Base-by-base conservation (phyloP, 768 basidiomycete genomes). In the Rhizopogon salebrosus region DNA sequence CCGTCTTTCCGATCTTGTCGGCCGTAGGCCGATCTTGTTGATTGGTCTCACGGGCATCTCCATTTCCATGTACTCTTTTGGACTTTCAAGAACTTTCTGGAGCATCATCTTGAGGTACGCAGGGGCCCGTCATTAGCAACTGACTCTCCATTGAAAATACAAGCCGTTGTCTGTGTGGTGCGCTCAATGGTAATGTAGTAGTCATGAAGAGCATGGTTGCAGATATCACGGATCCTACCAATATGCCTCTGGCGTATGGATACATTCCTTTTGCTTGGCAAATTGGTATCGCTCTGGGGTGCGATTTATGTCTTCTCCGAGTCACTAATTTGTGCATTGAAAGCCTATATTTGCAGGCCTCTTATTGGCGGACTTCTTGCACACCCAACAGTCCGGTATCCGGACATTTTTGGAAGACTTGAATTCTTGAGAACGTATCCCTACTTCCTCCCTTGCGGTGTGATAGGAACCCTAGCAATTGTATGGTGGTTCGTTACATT, bases 371-470 rank as follows among this genome's bases (percentile, higher is more conserved):
- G 86, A 1, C 60, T 72, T n/a, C 66, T 87, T n/a, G 77, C 84
- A 13, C 76, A 71, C 29, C 85, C 85, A 6, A 72, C 78, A 49
- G 83, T 85, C 38, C 79, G 77, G 14, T 85, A 84, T 62, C 83
- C 84, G 2, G 57, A 61, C 16, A 49, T 75, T 3, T 87, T 89
- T 51, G 83, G 81, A 51, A 57, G 69, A n/a, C 70, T 68, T 9
- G 56, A 57, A n/a, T 84, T 89, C 61, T 78, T 84, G 76, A 73
- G 71, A 57, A 64, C 73, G 26, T 84, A 82, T 63, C 85, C 85
- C 1, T 87, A 89, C 65, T 84, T 85, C 64, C 72, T 86, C 31
- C 79, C 84, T 5, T 85, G 84, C 58, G 74, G 80, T 14, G 76
- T 83, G 13, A 72, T 80, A 4, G 83, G 80, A 3, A 77, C 80